Evolutionary conservation across 192 early-diverging fungal genomes (phyloP).

Genomic region (Rhizophagus sp.): DNA sequence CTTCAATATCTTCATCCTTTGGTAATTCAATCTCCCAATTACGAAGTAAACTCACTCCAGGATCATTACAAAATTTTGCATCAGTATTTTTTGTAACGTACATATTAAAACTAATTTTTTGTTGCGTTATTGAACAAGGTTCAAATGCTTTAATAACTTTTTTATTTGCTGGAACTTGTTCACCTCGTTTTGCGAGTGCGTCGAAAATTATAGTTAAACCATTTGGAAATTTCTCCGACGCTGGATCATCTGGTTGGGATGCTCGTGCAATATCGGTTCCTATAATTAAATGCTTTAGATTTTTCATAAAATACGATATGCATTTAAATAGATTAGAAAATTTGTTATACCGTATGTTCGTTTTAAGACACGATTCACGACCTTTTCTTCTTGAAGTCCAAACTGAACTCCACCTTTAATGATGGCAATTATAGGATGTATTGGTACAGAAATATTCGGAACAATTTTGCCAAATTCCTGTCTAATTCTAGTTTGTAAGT

Average conservation of each 20-base stretch:
- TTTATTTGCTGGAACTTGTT: not conserved
- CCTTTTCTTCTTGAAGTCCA: constrained; percentile 40
- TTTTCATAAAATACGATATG: not conserved
- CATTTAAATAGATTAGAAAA: not conserved
- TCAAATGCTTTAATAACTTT: not conserved
- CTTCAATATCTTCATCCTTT: not conserved
- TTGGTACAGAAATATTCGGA: constrained; percentile 49
- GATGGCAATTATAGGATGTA: constrained; percentile 50
- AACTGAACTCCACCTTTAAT: constrained; percentile 55
- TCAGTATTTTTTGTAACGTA: not conserved
- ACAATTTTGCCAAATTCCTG: constrained; percentile 45
- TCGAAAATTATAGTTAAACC: not conserved
- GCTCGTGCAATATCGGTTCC: not conserved
- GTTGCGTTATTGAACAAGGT: not conserved
- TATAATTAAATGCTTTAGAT: not conserved
- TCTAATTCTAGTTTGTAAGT: constrained; percentile 49
- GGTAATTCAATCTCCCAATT: constrained; percentile 3
- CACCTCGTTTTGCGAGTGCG: not conserved
- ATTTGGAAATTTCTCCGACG: not conserved
- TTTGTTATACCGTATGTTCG: not conserved
- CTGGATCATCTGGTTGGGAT: not conserved
- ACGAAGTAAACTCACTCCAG: not conserved
- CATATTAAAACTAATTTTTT: not conserved
- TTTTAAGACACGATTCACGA: constrained; percentile 3
- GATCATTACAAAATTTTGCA: not conserved